phyloP scores from a whole-genome alignment of 2,329 filamentous ascomycete species.

The Geosmithia morbida region DNA sequence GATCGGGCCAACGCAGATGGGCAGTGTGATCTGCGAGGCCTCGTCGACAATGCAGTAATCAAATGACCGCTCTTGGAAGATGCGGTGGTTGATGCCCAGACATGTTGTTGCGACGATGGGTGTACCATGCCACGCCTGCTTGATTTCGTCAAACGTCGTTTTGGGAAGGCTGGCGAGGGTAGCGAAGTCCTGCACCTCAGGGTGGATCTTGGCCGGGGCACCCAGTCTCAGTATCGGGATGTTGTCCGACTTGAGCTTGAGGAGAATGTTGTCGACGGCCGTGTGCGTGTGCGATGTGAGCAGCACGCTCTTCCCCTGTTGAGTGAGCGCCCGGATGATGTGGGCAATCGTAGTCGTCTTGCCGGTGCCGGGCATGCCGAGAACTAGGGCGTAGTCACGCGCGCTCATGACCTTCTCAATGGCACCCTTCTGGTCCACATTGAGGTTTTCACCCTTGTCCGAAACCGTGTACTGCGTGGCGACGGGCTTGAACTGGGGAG shows the following conservation, averaged over 20 bases:
- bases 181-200: constrained; percentile 75
- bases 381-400: constrained; percentile 86
- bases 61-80: constrained; percentile 81
- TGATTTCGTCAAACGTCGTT: constrained; percentile 68
- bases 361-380: constrained; percentile 96
- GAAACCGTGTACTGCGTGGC: constrained; percentile 50
- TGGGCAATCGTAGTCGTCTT: constrained; percentile 98
- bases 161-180: constrained; percentile 62
- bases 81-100: constrained; percentile 73
- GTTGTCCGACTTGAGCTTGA: constrained; percentile 72
- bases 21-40: constrained; percentile 91
- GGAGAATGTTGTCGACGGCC: constrained; percentile 91
- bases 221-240: constrained; percentile 78
- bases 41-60: constrained; percentile 99
- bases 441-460: constrained; percentile 50
- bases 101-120: constrained; percentile 92
- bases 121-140: constrained; percentile 68
- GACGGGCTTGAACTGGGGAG: constrained; percentile 57
- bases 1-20: constrained; percentile 87
- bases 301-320: constrained; percentile 82
- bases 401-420: constrained; percentile 95
- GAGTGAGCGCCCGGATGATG: constrained; percentile 81
- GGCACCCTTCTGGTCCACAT: constrained; percentile 73
- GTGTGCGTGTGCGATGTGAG: constrained; percentile 95
- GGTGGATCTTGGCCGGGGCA: constrained; percentile 71